Evolutionary conservation across 2,329 filamentous ascomycete species (phyloP).

Genomic region (Penicillium sp.): DNA sequence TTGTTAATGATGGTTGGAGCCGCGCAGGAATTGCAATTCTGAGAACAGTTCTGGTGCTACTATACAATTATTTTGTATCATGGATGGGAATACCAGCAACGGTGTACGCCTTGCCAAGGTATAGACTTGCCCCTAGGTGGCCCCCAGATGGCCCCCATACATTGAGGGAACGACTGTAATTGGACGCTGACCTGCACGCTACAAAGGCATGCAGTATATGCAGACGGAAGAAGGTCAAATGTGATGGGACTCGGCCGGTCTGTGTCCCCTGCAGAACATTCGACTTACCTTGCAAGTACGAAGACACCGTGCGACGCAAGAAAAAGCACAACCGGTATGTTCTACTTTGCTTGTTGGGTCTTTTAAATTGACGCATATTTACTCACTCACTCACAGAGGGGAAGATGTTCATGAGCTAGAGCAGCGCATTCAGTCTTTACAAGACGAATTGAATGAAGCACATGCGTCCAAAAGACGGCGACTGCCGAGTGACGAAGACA

Average conservation of each 20-base stretch:
- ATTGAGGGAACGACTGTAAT: background rate
- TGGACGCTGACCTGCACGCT: background rate
- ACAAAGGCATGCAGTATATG: conserved; percentile 9
- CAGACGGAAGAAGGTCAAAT: conserved; percentile 14
- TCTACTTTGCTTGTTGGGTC: background rate
- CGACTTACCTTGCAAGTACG: conserved; percentile 6
- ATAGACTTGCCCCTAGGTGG: background rate
- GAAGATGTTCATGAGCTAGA: background rate
- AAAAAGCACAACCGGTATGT: conserved; percentile 1
- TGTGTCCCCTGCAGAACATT: conserved; percentile 12
- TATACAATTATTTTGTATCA: background rate
- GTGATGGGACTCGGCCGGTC: conserved; percentile 12
- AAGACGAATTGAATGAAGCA: conserved; percentile 3
- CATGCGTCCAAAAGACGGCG: background rate
- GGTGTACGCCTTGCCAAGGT: conserved; percentile 3
- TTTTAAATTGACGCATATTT: background rate
- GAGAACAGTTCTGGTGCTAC: background rate
- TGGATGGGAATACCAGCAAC: background rate
- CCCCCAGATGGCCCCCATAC: background rate
- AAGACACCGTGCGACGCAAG: conserved; percentile 3
- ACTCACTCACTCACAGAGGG: background rate
- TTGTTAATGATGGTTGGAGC: background rate
- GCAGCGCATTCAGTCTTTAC: background rate
- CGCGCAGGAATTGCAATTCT: background rate
- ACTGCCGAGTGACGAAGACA: background rate